phyloP scores from a whole-genome alignment of 257 asterid species.

The Salvia rosmarinus region DNA sequence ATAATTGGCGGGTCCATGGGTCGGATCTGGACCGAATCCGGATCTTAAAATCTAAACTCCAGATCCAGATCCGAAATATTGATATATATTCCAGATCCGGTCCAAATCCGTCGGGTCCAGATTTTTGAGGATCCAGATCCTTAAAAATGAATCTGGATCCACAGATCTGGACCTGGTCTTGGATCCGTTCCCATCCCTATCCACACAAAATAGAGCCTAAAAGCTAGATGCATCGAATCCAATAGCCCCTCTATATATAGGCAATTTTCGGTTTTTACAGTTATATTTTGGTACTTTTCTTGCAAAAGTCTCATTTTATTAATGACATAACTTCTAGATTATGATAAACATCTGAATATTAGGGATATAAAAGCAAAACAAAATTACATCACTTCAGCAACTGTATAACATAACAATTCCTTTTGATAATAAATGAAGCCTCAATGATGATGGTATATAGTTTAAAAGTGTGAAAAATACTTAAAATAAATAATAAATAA shows the following conservation, averaged over 20 bases:
- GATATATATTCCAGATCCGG: too few species aligned
- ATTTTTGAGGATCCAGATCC: too few species aligned
- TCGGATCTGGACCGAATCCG: too few species aligned
- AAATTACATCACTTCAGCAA: background rate
- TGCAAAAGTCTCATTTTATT: background rate
- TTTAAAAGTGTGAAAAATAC: background rate
- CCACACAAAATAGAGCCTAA: background rate
- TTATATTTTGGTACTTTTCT: slow-evolving; percentile 3
- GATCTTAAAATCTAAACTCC: too few species aligned
- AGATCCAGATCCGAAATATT: too few species aligned
- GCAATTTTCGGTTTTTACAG: background rate
- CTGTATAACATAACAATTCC: background rate
- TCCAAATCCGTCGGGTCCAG: too few species aligned
- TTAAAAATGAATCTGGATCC: too few species aligned
- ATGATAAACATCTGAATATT: background rate
- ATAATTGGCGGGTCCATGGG: too few species aligned
- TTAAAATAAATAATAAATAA: background rate
- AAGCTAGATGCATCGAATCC: background rate
- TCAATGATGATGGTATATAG: background rate
- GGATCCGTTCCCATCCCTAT: too few species aligned
- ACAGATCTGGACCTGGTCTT: too few species aligned
- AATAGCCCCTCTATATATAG: background rate
- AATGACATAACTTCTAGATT: background rate
- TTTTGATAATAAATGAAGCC: background rate
- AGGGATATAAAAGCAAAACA: background rate